A percentile compares a stretch with the other conserved stretches of the same genome.
Conservation (phyloP, 192 early-diverging fungal species). For the Diversispora eburnea region DNA sequence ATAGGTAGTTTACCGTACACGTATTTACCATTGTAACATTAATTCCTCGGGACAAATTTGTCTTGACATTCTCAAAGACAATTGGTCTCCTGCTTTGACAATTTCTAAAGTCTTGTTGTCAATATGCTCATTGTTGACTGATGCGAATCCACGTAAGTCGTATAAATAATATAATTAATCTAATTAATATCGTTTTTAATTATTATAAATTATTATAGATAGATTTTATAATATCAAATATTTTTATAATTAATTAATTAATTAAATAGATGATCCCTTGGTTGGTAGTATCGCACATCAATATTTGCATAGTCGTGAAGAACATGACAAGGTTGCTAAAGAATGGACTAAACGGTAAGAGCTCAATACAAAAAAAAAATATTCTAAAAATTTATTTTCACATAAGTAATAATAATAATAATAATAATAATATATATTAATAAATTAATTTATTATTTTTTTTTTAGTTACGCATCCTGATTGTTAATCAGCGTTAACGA, state of each 20-base stretch:
- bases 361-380: background rate
- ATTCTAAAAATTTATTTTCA: background rate
- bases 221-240: background rate
- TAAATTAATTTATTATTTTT: background rate
- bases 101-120: constrained; percentile 95
- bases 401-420: background rate
- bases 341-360: constrained; percentile 89
- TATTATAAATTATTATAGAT: background rate
- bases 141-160: constrained; percentile 84
- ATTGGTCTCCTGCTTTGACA: constrained; percentile 95
- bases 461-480: constrained; percentile 9
- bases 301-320: constrained; percentile 76
- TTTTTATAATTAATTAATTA: background rate
- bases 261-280: constrained; percentile 75
- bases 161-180: background rate
- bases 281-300: constrained; percentile 88
- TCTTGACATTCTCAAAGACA: constrained; percentile 94
- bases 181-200: too few relatives aligned
- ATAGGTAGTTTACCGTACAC: constrained; percentile 83
- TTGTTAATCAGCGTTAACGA: background rate
- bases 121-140: constrained; percentile 89
- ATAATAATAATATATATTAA: background rate
- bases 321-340: constrained; percentile 83
- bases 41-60: constrained; percentile 89
- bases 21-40: constrained; percentile 98